Conservation (phyloP, 495 filamentous ascomycete genomes). For the Aspergillus wentii region DNA sequence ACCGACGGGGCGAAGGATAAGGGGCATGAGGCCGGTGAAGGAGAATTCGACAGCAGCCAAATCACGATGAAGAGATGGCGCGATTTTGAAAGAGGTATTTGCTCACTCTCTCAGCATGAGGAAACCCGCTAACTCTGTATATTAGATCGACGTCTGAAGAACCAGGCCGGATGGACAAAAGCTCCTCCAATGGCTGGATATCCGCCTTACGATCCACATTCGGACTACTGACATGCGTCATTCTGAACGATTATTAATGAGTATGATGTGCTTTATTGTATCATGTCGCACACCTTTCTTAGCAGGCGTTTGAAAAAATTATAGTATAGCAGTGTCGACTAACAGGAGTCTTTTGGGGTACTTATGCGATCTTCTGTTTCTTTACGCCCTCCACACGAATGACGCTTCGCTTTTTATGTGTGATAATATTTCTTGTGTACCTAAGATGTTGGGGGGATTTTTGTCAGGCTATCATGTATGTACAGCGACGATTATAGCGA, state of each 20-base stretch:
- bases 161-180: constrained; percentile 11
- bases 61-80: constrained; percentile 98
- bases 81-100: constrained; percentile 82
- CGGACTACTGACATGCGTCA: constrained; percentile 17
- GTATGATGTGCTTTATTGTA: neutral
- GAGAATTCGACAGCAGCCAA: constrained; percentile 95
- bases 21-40: constrained; percentile 79
- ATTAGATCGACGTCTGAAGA: constrained; percentile 18
- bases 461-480: too few species aligned
- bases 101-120: neutral
- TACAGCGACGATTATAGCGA: too few species aligned
- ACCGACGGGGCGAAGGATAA: constrained; percentile 88
- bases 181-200: constrained; percentile 4
- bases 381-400: too few species aligned
- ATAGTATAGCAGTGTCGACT: too few species aligned
- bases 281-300: too few species aligned
- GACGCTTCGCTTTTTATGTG: too few species aligned
- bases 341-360: too few species aligned
- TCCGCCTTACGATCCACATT: constrained; percentile 14
- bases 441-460: too few species aligned
- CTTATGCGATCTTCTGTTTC: too few species aligned
- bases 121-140: constrained; percentile 2
- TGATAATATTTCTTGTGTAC: too few species aligned
- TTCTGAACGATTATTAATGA: too few species aligned
- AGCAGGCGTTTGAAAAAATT: too few species aligned